A percentile compares a stretch with the other conserved stretches of the same genome.
These are phyloP conservation scores for Linnemannia hyalina DNA, from an alignment of 192 early-diverging fungal genomes.

Conservation along the genomic window DNA sequence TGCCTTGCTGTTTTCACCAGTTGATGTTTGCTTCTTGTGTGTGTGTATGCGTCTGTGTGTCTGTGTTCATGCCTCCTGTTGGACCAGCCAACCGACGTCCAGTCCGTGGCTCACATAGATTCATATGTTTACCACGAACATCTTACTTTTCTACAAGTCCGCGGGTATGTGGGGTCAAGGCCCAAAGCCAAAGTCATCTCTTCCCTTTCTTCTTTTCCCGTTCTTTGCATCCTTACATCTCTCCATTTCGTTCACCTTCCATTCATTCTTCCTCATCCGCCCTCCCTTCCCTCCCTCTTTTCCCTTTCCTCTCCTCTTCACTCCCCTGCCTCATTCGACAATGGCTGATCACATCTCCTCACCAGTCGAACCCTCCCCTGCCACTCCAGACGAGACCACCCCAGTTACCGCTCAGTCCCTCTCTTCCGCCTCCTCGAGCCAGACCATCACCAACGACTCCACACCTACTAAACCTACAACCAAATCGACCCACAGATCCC, in stretches of 20 bases:
- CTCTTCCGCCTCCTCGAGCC: not conserved
- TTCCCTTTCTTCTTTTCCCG: not conserved
- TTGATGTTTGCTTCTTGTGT: not conserved
- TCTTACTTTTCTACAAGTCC: not conserved
- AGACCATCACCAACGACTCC: not conserved
- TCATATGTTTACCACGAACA: not conserved
- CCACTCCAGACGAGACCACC: not conserved
- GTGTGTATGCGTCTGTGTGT: not conserved
- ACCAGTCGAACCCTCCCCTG: not conserved
- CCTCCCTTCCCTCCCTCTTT: not conserved
- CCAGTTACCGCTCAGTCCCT: too few species aligned
- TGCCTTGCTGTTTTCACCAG: too few species aligned
- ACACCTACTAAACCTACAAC: not conserved
- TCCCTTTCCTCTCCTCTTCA: not conserved
- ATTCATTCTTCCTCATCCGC: not conserved
- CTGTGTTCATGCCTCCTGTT: not conserved
- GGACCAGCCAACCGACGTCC: not conserved
- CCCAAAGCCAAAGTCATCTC: not conserved
- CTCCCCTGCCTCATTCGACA: not conserved
- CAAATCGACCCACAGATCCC: slow-evolving; percentile 1
- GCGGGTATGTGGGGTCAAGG: not conserved
- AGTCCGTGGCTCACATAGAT: not conserved
- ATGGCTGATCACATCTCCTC: slow-evolving; percentile 7
- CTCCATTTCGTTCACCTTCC: not conserved
- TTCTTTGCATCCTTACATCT: not conserved